Evolutionary conservation across 352 stramenopile genomes (phyloP), one percentile per base, ranked within the genome.

Genomic region (Phytopythium boreale): DNA sequence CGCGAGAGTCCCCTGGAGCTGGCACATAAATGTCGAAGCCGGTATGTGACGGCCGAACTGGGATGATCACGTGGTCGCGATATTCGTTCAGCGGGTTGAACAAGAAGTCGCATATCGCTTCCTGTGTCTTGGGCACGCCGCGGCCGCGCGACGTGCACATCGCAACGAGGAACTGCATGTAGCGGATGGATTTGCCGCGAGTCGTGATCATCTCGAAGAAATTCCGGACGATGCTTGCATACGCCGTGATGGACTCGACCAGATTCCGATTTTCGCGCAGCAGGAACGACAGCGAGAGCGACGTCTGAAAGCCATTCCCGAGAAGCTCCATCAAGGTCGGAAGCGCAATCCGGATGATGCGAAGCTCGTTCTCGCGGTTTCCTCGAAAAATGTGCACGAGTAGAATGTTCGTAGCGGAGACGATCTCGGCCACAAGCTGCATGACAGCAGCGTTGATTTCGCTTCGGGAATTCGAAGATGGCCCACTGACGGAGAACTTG

Each of bases 151-250:
- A 88, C 6, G 74, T 88, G 59, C 83, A 92, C 60, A 90, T 64
- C 19, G 82, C 80, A 29, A 89, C 80, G 26, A 92, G 63, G 64
- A 89, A 92, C 59, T 92, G 83, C 74, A 92, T 79, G 53, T 88
- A 92, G 14, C 83, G 77, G 36, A 90, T 88, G 0, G 80, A 90
- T 49, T 84, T 85, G 12, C 83, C 80, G 46, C 79, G 68, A 12
- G 77, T 77, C 53, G 80, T 82, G 66, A 92, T 92, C n/a, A 92
- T 49, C 31, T 89, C 77, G 51, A 92, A 87, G 62, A 90, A 92
- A 39, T 76, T 88, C 8, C 79, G 69, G 19, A 89, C 82, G 31
- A 89, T 88, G 19, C 71, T 72, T 1, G 69, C 66, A 47, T 85
- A 92, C 14, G 71, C 80, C 17, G 77, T 85, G 39, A 89, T 90